Evolutionary conservation across 1,284 basidiomycete species (phyloP).

Genomic region (Afroboletus lepidellus): DNA sequence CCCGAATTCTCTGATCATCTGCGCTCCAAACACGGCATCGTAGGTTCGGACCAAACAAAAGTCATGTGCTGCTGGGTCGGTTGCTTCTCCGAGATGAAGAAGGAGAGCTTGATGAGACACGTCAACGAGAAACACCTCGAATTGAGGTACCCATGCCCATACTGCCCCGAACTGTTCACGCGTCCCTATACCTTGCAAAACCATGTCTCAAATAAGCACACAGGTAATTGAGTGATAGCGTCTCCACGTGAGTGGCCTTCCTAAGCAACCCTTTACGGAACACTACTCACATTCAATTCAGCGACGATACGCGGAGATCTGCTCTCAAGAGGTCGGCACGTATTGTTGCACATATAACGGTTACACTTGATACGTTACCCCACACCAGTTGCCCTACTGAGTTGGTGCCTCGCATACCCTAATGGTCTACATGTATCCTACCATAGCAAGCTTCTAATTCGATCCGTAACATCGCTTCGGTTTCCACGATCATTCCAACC

Average conservation of each 20-base stretch:
- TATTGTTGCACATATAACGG: too few relatives aligned
- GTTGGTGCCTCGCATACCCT: conserved; percentile 2
- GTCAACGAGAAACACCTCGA: conserved; percentile 30
- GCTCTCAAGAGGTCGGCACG: not conserved
- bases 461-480: not conserved
- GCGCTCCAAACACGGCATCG: conserved; percentile 22
- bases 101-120: conserved; percentile 31
- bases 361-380: conserved; percentile 9
- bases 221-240: not conserved
- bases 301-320: not conserved
- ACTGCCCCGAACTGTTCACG: conserved; percentile 27
- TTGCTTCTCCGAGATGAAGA: conserved; percentile 25
- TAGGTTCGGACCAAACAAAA: conserved; percentile 12
- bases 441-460: conserved; percentile 3
- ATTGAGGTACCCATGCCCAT: conserved; percentile 15
- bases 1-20: conserved; percentile 25
- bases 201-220: conserved; percentile 16
- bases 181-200: conserved; percentile 25
- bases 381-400: not conserved
- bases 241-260: conserved; percentile 11
- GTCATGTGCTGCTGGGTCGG: conserved; percentile 20
- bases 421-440: conserved; percentile 19
- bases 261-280: not conserved
- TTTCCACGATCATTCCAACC: not conserved
- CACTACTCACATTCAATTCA: conserved; percentile 5